Percentiles rank a stretch among this genome's conserved stretches.
phyloP scores from a whole-genome alignment of 2,329 filamentous ascomycete genomes.

The Tolypocladium tundrense region DNA sequence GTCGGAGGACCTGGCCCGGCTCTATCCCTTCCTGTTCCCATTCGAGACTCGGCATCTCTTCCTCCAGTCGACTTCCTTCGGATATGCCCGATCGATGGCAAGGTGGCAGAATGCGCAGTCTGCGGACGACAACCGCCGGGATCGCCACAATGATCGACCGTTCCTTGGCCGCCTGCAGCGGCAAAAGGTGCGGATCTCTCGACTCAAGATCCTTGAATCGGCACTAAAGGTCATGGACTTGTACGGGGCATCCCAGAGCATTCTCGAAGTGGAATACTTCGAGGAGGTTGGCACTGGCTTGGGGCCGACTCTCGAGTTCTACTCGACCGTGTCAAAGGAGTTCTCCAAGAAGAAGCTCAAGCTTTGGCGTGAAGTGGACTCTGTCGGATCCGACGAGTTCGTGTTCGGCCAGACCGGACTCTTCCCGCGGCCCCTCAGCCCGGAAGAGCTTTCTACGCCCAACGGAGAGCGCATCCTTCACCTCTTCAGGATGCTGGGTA shows the following conservation, averaged over 20 bases:
- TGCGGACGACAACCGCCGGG: slow-evolving; percentile 68
- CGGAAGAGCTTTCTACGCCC: slow-evolving; percentile 61
- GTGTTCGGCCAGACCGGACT: slow-evolving; percentile 76
- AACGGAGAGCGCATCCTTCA: slow-evolving; percentile 82
- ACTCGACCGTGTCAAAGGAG: slow-evolving; percentile 92
- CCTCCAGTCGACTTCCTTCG: slow-evolving; percentile 94
- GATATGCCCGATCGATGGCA: slow-evolving; percentile 93
- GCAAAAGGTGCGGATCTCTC: slow-evolving; percentile 95
- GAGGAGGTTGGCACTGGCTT: slow-evolving; percentile 96
- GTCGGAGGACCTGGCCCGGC: slow-evolving; percentile 87
- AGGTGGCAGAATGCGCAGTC: slow-evolving; percentile 91
- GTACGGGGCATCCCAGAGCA: slow-evolving; percentile 92
- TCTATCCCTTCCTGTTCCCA: slow-evolving; percentile 95
- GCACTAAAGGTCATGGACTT: slow-evolving; percentile 98
- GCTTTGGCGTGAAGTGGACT: slow-evolving; percentile 90
- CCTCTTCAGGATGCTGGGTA: slow-evolving; percentile 86
- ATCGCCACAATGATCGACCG: slow-evolving; percentile 80
- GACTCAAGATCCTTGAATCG: slow-evolving; percentile 89
- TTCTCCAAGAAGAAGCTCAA: slow-evolving; percentile 96
- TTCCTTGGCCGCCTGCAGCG: slow-evolving; percentile 86
- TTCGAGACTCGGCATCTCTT: slow-evolving; percentile 97
- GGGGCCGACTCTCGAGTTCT: slow-evolving; percentile 93
- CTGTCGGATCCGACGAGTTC: slow-evolving; percentile 61
- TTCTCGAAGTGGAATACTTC: slow-evolving; percentile 96
- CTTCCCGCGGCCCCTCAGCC: slow-evolving; percentile 84